Conservation (phyloP, 192 early-diverging fungal species). For the Linnemannia hyalina region DNA sequence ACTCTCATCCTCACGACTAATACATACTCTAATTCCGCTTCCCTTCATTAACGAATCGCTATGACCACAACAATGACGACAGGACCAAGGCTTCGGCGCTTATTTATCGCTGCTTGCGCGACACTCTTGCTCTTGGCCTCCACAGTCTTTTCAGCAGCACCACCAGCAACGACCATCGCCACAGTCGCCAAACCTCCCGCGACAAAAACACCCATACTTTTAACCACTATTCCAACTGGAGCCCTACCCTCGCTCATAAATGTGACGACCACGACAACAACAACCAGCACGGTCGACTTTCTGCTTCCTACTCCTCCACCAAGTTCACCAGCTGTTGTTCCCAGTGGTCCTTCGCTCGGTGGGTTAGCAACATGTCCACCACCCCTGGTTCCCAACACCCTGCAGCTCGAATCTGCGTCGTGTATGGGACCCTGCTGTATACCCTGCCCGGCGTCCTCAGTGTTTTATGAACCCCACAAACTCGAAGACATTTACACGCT, state of each 20-base stretch:
- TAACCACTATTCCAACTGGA: background rate
- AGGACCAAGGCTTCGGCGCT: background rate
- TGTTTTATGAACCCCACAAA: slow-evolving; percentile 32
- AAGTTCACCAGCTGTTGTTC: background rate
- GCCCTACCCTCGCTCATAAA: background rate
- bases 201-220: background rate
- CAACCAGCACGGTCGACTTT: background rate
- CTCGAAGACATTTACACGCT: slow-evolving; percentile 25
- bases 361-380: slow-evolving; percentile 22
- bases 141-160: slow-evolving; percentile 11
- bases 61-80: background rate
- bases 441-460: slow-evolving; percentile 26
- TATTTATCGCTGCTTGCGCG: background rate
- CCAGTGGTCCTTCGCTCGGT: background rate
- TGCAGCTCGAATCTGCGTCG: background rate
- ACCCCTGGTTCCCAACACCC: slow-evolving; percentile 25
- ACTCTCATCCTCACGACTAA: background rate
- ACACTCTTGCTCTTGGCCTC: background rate
- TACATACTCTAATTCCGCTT: background rate
- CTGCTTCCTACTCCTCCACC: background rate
- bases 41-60: too few relatives aligned
- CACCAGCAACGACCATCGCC: background rate
- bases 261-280: background rate
- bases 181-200: background rate
- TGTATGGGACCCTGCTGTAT: slow-evolving; percentile 37